Evolutionary conservation across 208 protist species (phyloP).

Genomic region (Lotmaria passim): DNA sequence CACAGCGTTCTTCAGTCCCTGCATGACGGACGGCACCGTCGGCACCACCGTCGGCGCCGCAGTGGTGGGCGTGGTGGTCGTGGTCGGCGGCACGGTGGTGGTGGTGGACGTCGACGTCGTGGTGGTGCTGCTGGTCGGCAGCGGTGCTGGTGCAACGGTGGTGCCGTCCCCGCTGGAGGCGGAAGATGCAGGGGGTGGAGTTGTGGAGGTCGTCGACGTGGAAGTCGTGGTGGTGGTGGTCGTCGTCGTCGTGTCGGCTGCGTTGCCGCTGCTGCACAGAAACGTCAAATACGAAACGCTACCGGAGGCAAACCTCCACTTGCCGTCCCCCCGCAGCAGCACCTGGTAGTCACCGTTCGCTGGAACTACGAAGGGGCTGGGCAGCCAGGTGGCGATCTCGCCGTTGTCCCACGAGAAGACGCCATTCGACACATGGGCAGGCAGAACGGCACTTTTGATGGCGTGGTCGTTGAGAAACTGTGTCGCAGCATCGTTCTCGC

Average conservation of each 20-base stretch:
- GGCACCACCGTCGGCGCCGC: slow-evolving; percentile 1
- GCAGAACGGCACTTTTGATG: slow-evolving; percentile 40
- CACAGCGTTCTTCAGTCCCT: slow-evolving; percentile 20
- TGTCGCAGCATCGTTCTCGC: slow-evolving; percentile 43
- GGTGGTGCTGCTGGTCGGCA: background rate
- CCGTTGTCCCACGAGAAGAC: slow-evolving; percentile 44
- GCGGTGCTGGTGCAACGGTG: slow-evolving; percentile 21
- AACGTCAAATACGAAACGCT: slow-evolving; percentile 32
- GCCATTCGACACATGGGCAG: slow-evolving; percentile 38
- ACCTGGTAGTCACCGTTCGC: slow-evolving; percentile 32
- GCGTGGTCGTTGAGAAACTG: slow-evolving; percentile 35
- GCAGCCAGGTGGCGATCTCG: slow-evolving; percentile 37
- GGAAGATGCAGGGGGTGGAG: background rate
- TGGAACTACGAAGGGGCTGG: slow-evolving; percentile 25
- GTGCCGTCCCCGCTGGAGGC: slow-evolving; percentile 1
- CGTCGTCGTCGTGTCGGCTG: slow-evolving; percentile 9
- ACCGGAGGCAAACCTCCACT: slow-evolving; percentile 36
- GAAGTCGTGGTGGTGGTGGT: slow-evolving; percentile 25
- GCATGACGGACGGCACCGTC: slow-evolving; percentile 32
- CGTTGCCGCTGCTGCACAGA: slow-evolving; percentile 43
- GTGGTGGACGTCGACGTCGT: slow-evolving; percentile 30
- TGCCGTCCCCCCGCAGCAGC: slow-evolving; percentile 36
- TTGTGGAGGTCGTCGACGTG: slow-evolving; percentile 10
- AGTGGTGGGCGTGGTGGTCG: slow-evolving; percentile 17
- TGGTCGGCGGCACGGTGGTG: slow-evolving; percentile 29